A percentile compares a stretch with the other conserved stretches of the same genome.
Conservation (phyloP, 2,329 filamentous ascomycete species). For the Aspergillus sojae region DNA sequence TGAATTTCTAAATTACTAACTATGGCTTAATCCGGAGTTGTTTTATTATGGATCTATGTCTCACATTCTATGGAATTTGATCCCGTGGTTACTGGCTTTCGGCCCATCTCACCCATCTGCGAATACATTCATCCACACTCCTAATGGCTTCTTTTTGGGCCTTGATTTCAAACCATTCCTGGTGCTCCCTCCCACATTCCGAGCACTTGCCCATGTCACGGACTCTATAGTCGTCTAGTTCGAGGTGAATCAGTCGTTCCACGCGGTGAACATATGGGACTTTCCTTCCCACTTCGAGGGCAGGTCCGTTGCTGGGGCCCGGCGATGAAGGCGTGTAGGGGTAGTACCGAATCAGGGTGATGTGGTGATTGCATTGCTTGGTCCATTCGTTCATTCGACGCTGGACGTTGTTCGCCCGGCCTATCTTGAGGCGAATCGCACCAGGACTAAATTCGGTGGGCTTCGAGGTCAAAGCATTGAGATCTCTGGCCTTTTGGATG, state of each 20-base stretch:
- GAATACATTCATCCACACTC: constrained; percentile 71
- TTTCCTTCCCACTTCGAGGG: constrained; percentile 56
- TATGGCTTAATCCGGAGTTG: not conserved
- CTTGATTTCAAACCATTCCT: constrained; percentile 94
- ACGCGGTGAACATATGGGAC: constrained; percentile 85
- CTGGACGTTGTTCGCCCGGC: constrained; percentile 78
- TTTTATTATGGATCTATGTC: not conserved
- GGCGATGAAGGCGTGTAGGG: constrained; percentile 61
- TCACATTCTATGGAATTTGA: not conserved
- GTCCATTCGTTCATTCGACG: constrained; percentile 91
- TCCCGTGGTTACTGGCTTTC: constrained; percentile 45
- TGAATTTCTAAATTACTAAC: not conserved
- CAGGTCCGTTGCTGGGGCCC: constrained; percentile 14
- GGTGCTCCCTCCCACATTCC: constrained; percentile 80
- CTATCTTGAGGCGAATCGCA: constrained; percentile 69
- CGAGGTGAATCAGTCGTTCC: constrained; percentile 86
- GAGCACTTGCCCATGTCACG: constrained; percentile 66
- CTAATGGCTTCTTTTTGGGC: constrained; percentile 71
- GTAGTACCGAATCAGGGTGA: constrained; percentile 88
- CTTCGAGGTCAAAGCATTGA: constrained; percentile 34
- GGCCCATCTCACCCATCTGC: constrained; percentile 85
- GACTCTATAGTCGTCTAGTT: constrained; percentile 66
- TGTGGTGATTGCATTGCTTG: constrained; percentile 85
- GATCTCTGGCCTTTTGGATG: constrained; percentile 39
- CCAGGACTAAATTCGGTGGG: constrained; percentile 45